phyloP scores from a whole-genome alignment of 2,329 filamentous ascomycete species.

The Phialophora expanda region DNA sequence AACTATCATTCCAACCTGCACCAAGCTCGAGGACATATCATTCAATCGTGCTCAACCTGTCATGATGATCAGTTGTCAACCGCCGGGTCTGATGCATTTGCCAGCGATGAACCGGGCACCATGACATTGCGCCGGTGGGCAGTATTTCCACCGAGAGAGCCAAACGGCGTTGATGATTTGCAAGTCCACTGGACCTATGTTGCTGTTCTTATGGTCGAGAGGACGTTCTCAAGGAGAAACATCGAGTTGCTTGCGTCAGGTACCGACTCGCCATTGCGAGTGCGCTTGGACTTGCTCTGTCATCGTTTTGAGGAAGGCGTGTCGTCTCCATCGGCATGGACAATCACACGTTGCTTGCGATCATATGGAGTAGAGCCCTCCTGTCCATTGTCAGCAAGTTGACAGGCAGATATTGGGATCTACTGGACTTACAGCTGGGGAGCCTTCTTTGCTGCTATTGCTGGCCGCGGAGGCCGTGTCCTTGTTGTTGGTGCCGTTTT shows the following conservation, averaged over 20 bases:
- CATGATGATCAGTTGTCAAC: background rate
- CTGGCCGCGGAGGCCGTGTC: background rate
- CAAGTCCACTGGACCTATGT: background rate
- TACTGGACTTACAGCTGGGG: background rate
- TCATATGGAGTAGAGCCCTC: background rate
- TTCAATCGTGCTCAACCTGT: background rate
- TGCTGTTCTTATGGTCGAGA: background rate
- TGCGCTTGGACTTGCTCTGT: background rate
- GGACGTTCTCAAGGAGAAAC: background rate
- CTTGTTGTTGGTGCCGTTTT: background rate
- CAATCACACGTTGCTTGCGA: background rate
- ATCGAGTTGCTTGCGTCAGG: background rate
- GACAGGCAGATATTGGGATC: background rate
- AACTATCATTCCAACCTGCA: background rate
- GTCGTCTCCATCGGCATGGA: background rate
- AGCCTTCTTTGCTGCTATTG: slow-evolving; percentile 10
- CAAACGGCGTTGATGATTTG: background rate
- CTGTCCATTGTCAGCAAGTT: background rate
- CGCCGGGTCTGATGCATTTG: background rate
- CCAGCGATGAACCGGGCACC: too few relatives aligned
- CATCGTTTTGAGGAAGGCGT: background rate
- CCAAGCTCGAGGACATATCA: background rate
- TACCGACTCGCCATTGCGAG: background rate
- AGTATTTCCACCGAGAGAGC: background rate
- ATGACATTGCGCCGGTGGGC: background rate